Base-by-base conservation (phyloP, 163 green algal genomes). In the Chloromonas sp. region DNA sequence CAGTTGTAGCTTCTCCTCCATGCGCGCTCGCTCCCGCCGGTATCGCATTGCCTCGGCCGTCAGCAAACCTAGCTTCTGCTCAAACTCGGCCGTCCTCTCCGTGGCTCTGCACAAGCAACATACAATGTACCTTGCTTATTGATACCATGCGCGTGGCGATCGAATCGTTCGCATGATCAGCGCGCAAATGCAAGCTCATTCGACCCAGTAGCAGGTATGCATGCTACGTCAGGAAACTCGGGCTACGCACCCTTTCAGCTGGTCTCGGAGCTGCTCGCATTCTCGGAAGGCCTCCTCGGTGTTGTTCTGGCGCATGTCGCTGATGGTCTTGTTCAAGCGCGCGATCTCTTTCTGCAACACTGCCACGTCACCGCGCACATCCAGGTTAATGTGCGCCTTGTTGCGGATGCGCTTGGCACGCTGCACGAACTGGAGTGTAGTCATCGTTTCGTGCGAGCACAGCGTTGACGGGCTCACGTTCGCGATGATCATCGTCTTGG, bases 401-500 rank as follows among this genome's bases (percentile, higher is more conserved):
- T 96, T 97, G 80, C 92, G 89, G 81, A 98, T 95, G 87, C 89
- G 87, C 88, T 97, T 97, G 78, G 95, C 92, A 3, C 94, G 87
- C 77, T 86, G 81, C 8, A 93, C 94, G 91, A 97, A 98, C 15
- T 91, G 82, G 70, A 98, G 93, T 0, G 94, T 98, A 83, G 80
- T 92, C 36, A 94, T 87, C 5, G 95, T 97, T 89, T 98, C 95
- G 0, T 89, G 76, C 2, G 89, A 82, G 61, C 87, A 94, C 5
- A 91, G 87, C 0, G 86, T 86, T 62, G 91, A 92, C 14, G 95
- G 95, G 58, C 88, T 94, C 15, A 99, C 90, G 81, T 96, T 96
- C 61, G 96, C 95, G 15, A 99, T 95, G 86, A 99, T 95, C 14
- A 95, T 93, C 5, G 94, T 98, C 88, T 97, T 97, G 58, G 94